Percentiles rank a stretch among this genome's conserved stretches.
Evolutionary conservation across 805 yeast species (phyloP).

Genomic region (Candida glaebosa): DNA sequence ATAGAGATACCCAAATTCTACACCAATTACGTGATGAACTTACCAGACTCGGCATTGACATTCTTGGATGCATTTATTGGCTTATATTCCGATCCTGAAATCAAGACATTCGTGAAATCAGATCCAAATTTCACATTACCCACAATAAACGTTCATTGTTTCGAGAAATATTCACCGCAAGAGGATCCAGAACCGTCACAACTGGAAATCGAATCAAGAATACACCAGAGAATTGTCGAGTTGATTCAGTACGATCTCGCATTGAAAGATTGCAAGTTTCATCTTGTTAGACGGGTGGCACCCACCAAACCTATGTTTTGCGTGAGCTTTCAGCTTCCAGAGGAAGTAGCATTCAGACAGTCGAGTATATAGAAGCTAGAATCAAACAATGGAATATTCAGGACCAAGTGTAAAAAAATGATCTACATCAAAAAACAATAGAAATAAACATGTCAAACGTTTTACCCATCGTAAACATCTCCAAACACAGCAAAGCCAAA

Average conservation of each 20-base stretch:
- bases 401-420: too few species aligned
- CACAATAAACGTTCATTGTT: slow-evolving; percentile 82
- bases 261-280: slow-evolving; percentile 55
- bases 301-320: slow-evolving; percentile 98
- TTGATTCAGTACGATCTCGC: slow-evolving; percentile 47
- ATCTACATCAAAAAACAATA: not conserved
- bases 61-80: slow-evolving; percentile 80
- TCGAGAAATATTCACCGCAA: slow-evolving; percentile 78
- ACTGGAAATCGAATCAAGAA: slow-evolving; percentile 64
- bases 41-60: slow-evolving; percentile 88
- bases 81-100: slow-evolving; percentile 47
- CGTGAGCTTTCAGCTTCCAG: slow-evolving; percentile 72
- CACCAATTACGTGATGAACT: slow-evolving; percentile 86
- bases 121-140: slow-evolving; percentile 61
- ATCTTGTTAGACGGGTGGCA: slow-evolving; percentile 88
- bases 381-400: not conserved
- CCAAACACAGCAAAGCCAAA: slow-evolving; percentile 36
- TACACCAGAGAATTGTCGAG: slow-evolving; percentile 48
- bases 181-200: slow-evolving; percentile 64
- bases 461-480: slow-evolving; percentile 54
- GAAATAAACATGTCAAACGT: slow-evolving; percentile 30
- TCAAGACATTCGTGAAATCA: slow-evolving; percentile 28
- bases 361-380: not conserved
- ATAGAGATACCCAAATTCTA: slow-evolving; percentile 51
- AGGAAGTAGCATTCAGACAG: slow-evolving; percentile 53